Base-by-base conservation (phyloP, 768 basidiomycete species). In the Lyophyllum semitale region DNA sequence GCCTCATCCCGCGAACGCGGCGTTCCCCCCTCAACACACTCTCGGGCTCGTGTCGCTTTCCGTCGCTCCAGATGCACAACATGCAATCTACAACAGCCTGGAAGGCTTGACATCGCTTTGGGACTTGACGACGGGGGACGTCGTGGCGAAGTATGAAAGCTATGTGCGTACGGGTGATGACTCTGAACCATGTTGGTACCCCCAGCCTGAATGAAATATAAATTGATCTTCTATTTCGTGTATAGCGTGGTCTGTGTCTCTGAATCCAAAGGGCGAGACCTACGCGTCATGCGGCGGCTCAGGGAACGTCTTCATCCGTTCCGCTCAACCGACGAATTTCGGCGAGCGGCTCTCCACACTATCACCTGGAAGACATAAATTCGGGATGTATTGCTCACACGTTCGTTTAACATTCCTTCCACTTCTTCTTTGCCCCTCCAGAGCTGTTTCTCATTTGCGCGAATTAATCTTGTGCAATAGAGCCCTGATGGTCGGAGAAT, bases 401-500 rank as follows among this genome's bases (percentile, higher is more conserved):
- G 89, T 91, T 68, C 54, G 84, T 79, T 48, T 17, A 27, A 15
- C 33, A 26, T 27, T 13, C 27, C 25, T 17, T 41, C 49, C 30
- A 33, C 18, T 20, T 29, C 12, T 41, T 22, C 25, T n/a, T 37
- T 35, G 49, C 17, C 15, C 43, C 48, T n/a, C n/a, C n/a, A n/a
- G n/a, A n/a, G n/a, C n/a, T n/a, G 8, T 27, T 45, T 48, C 4
- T 40, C 15, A n/a, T n/a, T 20, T 15, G 43, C 18, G 18, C 12
- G n/a, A 50, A 52, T 41, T 22, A 51, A 30, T 46, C 32, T 30
- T 29, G 6, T 26, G n/a, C n/a, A n/a, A 53, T 67, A 96, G 95
- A 95, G 91, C 62, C 93, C 95, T 13, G 92, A 96, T 65, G 94
- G 95, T 38, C 80, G 80, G 59, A 83, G 84, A 40, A 71, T 98